A percentile compares a stretch with the other conserved stretches of the same genome.
These are phyloP conservation scores for Skeletonema grethae DNA, from an alignment of 108 stramenopile species.

Conservation along the genomic window DNA sequence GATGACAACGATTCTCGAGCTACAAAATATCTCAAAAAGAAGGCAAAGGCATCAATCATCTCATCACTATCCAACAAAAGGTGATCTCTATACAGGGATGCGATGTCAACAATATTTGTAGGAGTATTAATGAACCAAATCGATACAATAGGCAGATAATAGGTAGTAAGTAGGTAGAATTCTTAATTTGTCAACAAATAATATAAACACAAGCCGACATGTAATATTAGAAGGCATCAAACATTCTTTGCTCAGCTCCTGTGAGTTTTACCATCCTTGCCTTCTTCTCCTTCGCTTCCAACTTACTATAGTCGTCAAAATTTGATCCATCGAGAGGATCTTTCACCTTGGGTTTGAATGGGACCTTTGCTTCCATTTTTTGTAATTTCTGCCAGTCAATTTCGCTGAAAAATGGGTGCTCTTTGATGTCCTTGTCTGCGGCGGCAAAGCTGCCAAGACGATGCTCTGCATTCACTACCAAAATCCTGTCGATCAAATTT, in stretches of 20 bases:
- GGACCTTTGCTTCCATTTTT: constrained; percentile 79
- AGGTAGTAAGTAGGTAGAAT: neutral
- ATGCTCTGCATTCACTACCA: constrained; percentile 56
- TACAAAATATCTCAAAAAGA: neutral
- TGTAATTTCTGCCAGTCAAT: constrained; percentile 65
- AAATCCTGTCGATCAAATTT: constrained; percentile 69
- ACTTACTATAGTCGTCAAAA: constrained; percentile 81
- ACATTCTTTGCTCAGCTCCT: constrained; percentile 37
- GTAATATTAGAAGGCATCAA: constrained; percentile 32
- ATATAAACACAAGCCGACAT: neutral
- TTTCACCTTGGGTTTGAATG: constrained; percentile 88
- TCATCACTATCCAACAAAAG: neutral
- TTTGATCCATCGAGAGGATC: constrained; percentile 88
- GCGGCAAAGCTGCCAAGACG: constrained; percentile 81
- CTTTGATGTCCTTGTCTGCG: constrained; percentile 73
- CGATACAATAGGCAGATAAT: neutral
- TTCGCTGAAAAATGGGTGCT: constrained; percentile 80
- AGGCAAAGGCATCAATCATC: neutral
- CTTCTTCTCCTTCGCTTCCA: constrained; percentile 43
- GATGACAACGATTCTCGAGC: neutral
- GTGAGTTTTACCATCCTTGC: constrained; percentile 28
- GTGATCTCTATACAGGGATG: neutral
- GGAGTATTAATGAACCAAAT: neutral
- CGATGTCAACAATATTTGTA: too few species aligned
- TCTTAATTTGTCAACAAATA: constrained; percentile 5